A percentile compares a stretch with the other conserved stretches of the same genome.
These are phyloP conservation scores for Ziziphus jujuba DNA, from an alignment of 306 rosid genomes.

Conservation along the genomic window DNA sequence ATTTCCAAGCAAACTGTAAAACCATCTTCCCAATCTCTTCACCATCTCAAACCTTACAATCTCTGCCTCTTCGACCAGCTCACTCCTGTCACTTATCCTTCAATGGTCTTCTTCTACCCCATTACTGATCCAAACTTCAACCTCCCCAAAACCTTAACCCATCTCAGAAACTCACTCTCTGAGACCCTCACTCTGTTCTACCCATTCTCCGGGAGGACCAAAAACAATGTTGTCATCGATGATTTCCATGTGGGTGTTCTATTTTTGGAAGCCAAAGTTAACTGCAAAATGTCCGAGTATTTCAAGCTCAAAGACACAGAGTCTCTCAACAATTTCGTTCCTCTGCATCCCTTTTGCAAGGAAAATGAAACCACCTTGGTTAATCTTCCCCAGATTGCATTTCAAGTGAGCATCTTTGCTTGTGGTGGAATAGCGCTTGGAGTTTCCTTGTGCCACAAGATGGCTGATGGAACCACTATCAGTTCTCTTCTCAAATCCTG, in stretches of 20 bases:
- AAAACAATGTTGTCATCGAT: constrained; percentile 29
- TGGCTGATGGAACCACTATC: constrained; percentile 37
- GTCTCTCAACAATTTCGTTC: constrained; percentile 34
- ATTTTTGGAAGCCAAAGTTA: constrained; percentile 47
- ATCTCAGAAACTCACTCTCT: constrained; percentile 41
- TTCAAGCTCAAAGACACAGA: constrained; percentile 34
- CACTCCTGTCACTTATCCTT: constrained; percentile 25
- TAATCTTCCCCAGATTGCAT: constrained; percentile 27
- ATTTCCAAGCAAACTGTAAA: constrained; percentile 45
- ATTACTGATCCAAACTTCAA: not conserved
- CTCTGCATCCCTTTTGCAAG: constrained; percentile 31
- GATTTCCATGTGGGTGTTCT: constrained; percentile 49
- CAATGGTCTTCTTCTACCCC: constrained; percentile 23
- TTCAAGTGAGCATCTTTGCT: constrained; percentile 44
- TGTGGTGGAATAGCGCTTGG: constrained; percentile 63
- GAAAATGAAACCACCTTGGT: constrained; percentile 12
- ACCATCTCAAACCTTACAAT: constrained; percentile 18
- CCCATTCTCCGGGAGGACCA: constrained; percentile 47
- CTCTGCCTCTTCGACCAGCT: constrained; percentile 32
- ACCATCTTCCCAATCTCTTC: constrained; percentile 29
- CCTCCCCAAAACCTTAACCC: constrained; percentile 12
- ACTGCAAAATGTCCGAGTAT: constrained; percentile 34
- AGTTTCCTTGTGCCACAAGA: constrained; percentile 38
- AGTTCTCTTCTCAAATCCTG: constrained; percentile 38
- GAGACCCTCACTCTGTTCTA: constrained; percentile 48